Base-by-base conservation (phyloP, 345 rosid genomes). In the Kernera saxatilis region DNA sequence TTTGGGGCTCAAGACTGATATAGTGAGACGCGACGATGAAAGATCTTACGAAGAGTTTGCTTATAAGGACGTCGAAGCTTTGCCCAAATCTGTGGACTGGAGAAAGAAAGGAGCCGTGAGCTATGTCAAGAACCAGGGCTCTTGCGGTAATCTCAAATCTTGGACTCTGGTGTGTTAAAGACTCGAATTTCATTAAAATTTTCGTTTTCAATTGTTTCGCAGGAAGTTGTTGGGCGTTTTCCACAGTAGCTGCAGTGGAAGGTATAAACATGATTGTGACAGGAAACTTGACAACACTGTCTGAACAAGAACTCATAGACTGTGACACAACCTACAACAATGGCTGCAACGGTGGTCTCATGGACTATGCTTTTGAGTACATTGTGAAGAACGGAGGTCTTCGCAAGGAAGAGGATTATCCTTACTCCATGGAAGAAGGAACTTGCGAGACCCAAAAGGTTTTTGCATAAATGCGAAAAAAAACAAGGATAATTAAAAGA, bases 211-310 rank as follows among this genome's bases (percentile, higher is more conserved):
- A 9, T 37, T 21, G 46, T 54, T 32, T 55, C 37, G 43, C 86
- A 86, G 96, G 98, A 72, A 93, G 98, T 69, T 93, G 97, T 71
- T 90, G 98, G 98, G 98, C 96, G 14, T 93, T 93, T 80, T 93
- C 97, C 7, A 84, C 97, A 0, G 80, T 92, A 1, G 93, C 98
- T 8, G 91, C 95, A 7, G 91, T 92, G 70, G 97, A 92, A 57
- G 95, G 97, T 46, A 82, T 92, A 21, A 88, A 90, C 76, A 83
- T 88, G 79, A 90, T 92, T 27, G 88, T 86, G 45, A 80, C 91
- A 0, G 95, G 95, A 18, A 82, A 90, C 23, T 60, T 92, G 61
- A 81, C 88, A 49, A 70, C 82, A n/a, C 64, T 90, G 48, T 92
- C 98, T 0, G 95, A 92, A 70, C 98, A 92, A 72, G 97, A 92